Evolutionary conservation across 129 eudicot genomes (phyloP), one percentile per base, ranked within the genome.

Genomic region (Escallonia herrerae): DNA sequence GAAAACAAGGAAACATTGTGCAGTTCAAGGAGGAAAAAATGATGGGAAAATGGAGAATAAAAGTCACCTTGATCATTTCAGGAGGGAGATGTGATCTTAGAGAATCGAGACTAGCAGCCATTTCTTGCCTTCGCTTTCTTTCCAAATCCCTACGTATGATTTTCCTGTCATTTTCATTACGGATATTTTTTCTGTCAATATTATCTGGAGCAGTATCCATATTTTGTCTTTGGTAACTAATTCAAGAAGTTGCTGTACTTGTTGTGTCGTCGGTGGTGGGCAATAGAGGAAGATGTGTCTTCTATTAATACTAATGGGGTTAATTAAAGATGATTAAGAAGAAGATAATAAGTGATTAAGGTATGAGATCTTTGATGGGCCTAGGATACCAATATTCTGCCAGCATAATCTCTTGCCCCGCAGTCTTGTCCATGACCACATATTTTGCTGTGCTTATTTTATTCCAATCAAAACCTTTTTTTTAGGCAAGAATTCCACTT

Each of bases 51-150:
- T 49, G 9, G 9, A 49, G 3, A 49, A 49, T n/a, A 49, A 49
- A 49, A 49, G 9, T 49, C 48, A 70, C 68, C 75, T 70, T 49
- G 66, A 51, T 7, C 40, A 7, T 15, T 1, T 69, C 41, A 39
- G 3, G 58, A 58, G 74, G 74, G 49, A 69, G 66, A 3, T 43
- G 45, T 6, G 66, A 58, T 47, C 66, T 47, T 6, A 69, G 74
- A 12, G 74, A 69, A 13, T 48, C 58, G n/a, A 49, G 41, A 49
- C 59, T 66, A 12, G 22, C 49, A 4, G 59, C 40, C 74, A 69
- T 59, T 47, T 40, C 60, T 40, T 58, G 65, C 66, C 74, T 69
- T 43, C 74, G 59, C 50, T 69, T 54, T 9, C 59, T 44, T 48
- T 69, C 74, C 10, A 48, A 6, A 11, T 69, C 74, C 15, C 56